Evolutionary conservation across 225 moss, liverwort and hornwort genomes (phyloP), one percentile per base, ranked within the genome.

Genomic region (Pseudoscleropodium purum): DNA sequence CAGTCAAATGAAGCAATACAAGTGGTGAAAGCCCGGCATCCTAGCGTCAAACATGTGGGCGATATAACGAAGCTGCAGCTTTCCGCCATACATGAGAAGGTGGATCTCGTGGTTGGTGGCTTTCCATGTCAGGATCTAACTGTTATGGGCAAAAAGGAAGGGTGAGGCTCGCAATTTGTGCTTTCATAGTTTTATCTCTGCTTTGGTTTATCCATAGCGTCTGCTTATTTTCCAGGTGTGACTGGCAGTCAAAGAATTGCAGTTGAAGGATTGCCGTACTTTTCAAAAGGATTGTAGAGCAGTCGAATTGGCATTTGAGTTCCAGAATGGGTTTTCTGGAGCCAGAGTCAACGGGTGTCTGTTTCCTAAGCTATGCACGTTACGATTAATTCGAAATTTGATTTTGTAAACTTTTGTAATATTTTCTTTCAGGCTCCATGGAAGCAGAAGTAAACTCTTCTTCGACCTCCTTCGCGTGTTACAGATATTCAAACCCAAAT

Each of bases 121-220:
- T 97, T 99, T 87, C 99, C 99, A n/a, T 99, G 99, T 88, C 99
- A 99, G 89, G 99, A 99, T 91, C 91, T 99, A 54, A 99, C 95
- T 75, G 62, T 93, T 85, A 94, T 99, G 96, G 99, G 99, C 43
- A 95, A 96, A 84, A 96, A 92, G 91, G 94, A 92, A 88, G 99
- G 99, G 99, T 96, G 88, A 95, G 91, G 23, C 84, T 85, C 84
- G 68, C 73, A 77, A 25, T 36, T 62, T 82, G 47, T 45, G 57
- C 78, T 49, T 82, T 36, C 56, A 43, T 73, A 57, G 39, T 83
- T 66, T 81, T 72, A 18, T 43, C 27, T 79, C 76, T 62, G 64
- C 78, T 86, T 57, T 57, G 78, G 25, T 81, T 88, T 68, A 75
- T 59, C 63, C 56, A n/a, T 67, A 17, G 43, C 75, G 49, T 52